Evolutionary conservation across 768 basidiomycete species (phyloP), one percentile per base, ranked within the genome.

Genomic region (Suillus paluster): DNA sequence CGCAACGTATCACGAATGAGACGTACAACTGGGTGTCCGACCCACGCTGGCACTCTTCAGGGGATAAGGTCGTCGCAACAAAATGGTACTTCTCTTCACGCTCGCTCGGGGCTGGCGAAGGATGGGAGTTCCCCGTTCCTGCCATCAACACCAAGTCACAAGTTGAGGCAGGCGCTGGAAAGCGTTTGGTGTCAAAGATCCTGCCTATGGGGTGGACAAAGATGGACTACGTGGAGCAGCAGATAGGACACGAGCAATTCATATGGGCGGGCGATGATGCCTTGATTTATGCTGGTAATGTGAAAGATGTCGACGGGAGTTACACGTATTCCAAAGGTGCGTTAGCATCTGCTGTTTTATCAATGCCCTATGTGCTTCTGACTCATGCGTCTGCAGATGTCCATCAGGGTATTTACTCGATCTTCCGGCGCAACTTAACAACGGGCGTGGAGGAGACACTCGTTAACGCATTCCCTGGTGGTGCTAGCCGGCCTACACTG

Each of bases 1-100:
- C 81, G 21, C 69, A 70, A 21, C 78, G 78, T 38, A 81, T 91
- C 50, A 90, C 90, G 5, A 91, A 91, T 66, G 90, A 91, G 70
- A 91, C 90, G 0, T 91, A 84, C 65, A 82, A 89, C 69, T 89
- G 83, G 82, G 80, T 91, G 5, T 84, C 84, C 34, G 90, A 90
- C 60, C 80, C 88, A 5, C 84, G 87, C 49, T 91, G 89, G 79
- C 88, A 92, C 67, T 86, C 89, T 4, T 85, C 84, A 11, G 87
- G 87, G 1, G 66, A 72, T 34, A 86, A 80, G 65, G 73, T 91
- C 19, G 75, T 91, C 58, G 88, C 89, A n/a, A 91, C 89, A 12
- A 91, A 91, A 70, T 90, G 90, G 89, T 91, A 90, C 64, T 90
- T 85, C 30, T 85, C 84, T 6, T 64, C 56, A 4, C 84, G 90